Evolutionary conservation across 148 eudicot species (phyloP).

Genomic region (Spergularia bocconei): DNA sequence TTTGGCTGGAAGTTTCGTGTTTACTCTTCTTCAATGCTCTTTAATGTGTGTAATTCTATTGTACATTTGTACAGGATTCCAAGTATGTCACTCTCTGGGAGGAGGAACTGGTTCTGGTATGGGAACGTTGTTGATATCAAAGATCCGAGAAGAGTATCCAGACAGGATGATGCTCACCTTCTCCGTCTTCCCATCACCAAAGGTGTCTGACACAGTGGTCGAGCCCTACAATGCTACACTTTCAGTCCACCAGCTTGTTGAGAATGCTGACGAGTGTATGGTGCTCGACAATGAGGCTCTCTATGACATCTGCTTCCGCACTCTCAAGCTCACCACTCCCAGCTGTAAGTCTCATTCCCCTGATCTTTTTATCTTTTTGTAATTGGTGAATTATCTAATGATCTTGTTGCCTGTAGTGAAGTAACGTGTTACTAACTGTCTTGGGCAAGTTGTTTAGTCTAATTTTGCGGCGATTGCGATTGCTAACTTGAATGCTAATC

Average conservation of each 20-base stretch:
- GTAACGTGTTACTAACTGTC: background rate
- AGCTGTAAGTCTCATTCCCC: slow-evolving; percentile 31
- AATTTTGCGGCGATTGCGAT: background rate
- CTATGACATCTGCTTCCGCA: slow-evolving; percentile 67
- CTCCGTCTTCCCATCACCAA: slow-evolving; percentile 55
- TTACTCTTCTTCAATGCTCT: background rate
- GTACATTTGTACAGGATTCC: slow-evolving; percentile 37
- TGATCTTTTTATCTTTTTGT: background rate
- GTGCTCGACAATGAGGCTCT: slow-evolving; percentile 39
- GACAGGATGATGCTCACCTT: slow-evolving; percentile 35
- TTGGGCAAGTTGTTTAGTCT: background rate
- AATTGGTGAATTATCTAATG: background rate
- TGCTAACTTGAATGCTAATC: background rate
- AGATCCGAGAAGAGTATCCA: slow-evolving; percentile 31
- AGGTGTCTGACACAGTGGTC: slow-evolving; percentile 63
- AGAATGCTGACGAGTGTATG: slow-evolving; percentile 37
- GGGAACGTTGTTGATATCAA: slow-evolving; percentile 51
- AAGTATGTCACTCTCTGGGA: slow-evolving; percentile 65
- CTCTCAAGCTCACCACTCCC: slow-evolving; percentile 64
- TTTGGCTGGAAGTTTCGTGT: too few species aligned
- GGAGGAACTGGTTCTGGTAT: slow-evolving; percentile 73
- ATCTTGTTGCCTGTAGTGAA: background rate
- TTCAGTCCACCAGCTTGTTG: slow-evolving; percentile 46
- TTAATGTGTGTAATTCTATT: background rate
- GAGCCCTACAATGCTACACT: slow-evolving; percentile 75